Conservation (phyloP, 495 filamentous ascomycete species). For the Penicillium waksmanii region DNA sequence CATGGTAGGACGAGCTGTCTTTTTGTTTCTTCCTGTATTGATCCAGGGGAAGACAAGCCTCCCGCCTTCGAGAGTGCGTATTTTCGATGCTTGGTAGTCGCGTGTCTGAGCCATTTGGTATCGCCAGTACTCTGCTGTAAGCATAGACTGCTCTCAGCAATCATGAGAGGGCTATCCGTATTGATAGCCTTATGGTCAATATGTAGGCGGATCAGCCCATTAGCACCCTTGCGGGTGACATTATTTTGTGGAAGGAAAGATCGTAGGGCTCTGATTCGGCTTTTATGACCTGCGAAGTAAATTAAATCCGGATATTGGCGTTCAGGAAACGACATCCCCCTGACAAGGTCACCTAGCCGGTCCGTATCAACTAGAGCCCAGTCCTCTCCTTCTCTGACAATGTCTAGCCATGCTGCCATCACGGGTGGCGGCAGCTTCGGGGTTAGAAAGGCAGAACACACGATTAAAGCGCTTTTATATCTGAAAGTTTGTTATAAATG, state of each 20-base stretch:
- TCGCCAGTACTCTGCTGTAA: background rate
- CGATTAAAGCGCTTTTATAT: too few relatives aligned
- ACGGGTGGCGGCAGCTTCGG: background rate
- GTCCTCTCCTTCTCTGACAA: background rate
- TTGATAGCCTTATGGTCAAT: background rate
- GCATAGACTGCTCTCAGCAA: background rate
- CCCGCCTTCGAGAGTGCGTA: constrained; percentile 5
- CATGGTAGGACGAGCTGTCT: constrained; percentile 9
- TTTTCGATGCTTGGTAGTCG: constrained; percentile 1
- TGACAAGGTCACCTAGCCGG: background rate
- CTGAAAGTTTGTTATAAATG: too few relatives aligned
- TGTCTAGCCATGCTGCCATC: constrained; percentile 9
- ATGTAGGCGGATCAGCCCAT: background rate
- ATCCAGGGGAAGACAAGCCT: too few relatives aligned
- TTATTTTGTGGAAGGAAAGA: background rate
- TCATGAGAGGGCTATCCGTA: background rate
- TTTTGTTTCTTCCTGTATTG: constrained; percentile 11
- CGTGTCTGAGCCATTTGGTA: background rate
- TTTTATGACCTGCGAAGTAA: background rate
- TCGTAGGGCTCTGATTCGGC: background rate
- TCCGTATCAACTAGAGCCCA: constrained; percentile 6
- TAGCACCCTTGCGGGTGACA: background rate
- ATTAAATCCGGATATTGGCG: constrained; percentile 1
- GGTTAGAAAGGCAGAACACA: too few relatives aligned
- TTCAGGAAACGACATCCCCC: background rate